Conservation (phyloP, 148 eudicot species). For the Beta vulgaris region DNA sequence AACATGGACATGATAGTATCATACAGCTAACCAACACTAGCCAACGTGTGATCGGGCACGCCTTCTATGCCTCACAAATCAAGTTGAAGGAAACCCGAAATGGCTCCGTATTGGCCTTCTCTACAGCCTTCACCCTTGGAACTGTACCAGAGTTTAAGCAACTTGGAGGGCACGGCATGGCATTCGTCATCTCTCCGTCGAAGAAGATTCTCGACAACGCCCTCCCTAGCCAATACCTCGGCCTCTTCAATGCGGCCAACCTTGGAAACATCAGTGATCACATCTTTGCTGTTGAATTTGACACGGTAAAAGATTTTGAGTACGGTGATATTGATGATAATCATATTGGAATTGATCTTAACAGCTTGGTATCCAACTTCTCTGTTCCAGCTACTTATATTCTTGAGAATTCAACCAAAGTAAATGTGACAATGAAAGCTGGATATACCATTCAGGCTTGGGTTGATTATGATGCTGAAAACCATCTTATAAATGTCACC, state of each 20-base stretch:
- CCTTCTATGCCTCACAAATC: constrained; percentile 29
- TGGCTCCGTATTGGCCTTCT: constrained; percentile 29
- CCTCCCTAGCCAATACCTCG: constrained; percentile 34
- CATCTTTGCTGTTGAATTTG: constrained; percentile 45
- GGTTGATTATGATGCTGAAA: constrained; percentile 34
- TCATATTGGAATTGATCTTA: constrained; percentile 44
- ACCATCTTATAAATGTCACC: constrained; percentile 20
- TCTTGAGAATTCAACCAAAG: neutral
- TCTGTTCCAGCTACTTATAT: constrained; percentile 30
- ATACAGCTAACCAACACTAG: constrained; percentile 37
- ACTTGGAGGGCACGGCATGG: constrained; percentile 57
- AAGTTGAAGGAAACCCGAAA: constrained; percentile 25
- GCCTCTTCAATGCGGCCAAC: constrained; percentile 27
- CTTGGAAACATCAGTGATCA: constrained; percentile 24
- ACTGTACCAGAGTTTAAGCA: constrained; percentile 38
- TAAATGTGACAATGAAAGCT: constrained; percentile 24
- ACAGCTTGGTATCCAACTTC: constrained; percentile 22
- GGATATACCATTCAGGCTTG: constrained; percentile 26
- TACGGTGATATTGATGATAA: constrained; percentile 34
- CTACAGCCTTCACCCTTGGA: constrained; percentile 43
- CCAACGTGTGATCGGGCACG: constrained; percentile 32
- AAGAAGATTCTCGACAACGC: neutral
- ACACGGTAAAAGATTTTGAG: constrained; percentile 32
- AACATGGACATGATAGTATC: constrained; percentile 31
- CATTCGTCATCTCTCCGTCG: constrained; percentile 32